phyloP scores from a whole-genome alignment of 345 rosid species.

The Aquilaria sinensis region DNA sequence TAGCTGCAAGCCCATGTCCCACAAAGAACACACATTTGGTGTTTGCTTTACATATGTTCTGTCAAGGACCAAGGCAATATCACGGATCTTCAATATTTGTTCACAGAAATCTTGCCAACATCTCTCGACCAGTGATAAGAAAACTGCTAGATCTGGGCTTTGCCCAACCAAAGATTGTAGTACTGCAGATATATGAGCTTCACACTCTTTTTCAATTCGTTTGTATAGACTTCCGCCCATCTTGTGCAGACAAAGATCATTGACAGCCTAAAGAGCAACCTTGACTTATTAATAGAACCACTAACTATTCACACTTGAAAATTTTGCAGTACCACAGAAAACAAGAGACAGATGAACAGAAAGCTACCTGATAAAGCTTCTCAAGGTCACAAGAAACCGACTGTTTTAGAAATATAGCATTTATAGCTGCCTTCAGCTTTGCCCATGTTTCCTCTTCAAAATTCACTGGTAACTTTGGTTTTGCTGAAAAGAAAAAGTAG shows the following conservation, averaged over 20 bases:
- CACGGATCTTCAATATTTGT: conserved; percentile 94
- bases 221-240: conserved; percentile 87
- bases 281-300: conserved; percentile 9
- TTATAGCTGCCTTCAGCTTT: conserved; percentile 82
- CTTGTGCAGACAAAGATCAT: conserved; percentile 83
- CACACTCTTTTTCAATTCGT: conserved; percentile 87
- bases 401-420: conserved; percentile 85
- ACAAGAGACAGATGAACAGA: conserved; percentile 1
- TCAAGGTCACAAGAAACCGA: conserved; percentile 70
- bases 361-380: conserved; percentile 73
- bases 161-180: conserved; percentile 82
- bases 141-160: conserved; percentile 89
- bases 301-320: conserved; percentile 5
- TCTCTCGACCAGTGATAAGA: conserved; percentile 82
- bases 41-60: conserved; percentile 90
- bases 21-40: conserved; percentile 71
- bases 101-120: conserved; percentile 97
- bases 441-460: conserved; percentile 95
- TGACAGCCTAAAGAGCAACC: conserved; percentile 61
- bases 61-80: conserved; percentile 91
- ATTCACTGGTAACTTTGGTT: conserved; percentile 73
- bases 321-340: no score
- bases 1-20: conserved; percentile 99
- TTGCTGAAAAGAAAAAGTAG: conserved; percentile 42
- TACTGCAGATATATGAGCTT: conserved; percentile 65